Percentiles rank a stretch among this genome's conserved stretches.
These are phyloP conservation scores for Euclidium syriacum DNA, from an alignment of 345 rosid species.

Conservation along the genomic window DNA sequence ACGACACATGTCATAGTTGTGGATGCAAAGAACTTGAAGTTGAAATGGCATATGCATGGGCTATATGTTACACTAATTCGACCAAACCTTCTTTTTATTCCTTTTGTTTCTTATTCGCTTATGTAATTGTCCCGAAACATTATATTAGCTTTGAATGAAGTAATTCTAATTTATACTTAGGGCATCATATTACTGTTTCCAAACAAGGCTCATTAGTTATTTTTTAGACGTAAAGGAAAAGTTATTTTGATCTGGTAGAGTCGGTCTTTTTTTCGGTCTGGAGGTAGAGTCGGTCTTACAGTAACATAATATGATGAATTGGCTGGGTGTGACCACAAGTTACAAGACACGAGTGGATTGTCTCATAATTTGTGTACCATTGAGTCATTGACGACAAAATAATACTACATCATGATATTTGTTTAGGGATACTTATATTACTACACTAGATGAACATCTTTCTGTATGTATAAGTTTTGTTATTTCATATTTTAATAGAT, in stretches of 20 bases:
- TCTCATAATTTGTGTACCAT: background rate
- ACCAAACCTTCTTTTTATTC: slow-evolving; percentile 26
- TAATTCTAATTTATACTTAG: background rate
- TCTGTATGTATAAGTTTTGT: no score
- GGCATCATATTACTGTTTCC: background rate
- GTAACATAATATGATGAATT: background rate
- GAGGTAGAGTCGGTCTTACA: background rate
- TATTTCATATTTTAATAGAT: no score
- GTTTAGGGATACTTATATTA: no score
- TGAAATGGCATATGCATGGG: slow-evolving; percentile 64
- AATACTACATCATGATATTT: slow-evolving; percentile 3
- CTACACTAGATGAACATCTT: no score
- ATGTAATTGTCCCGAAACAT: background rate
- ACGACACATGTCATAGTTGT: slow-evolving; percentile 39
- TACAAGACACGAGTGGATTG: slow-evolving; percentile 1
- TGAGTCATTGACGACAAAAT: slow-evolving; percentile 6
- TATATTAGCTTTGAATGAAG: background rate
- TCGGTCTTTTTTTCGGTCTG: background rate
- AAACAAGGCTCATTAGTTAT: background rate
- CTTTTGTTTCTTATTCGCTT: slow-evolving; percentile 7
- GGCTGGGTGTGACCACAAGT: no score
- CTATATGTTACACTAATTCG: slow-evolving; percentile 42
- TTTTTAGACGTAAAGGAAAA: background rate
- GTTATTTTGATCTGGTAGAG: background rate
- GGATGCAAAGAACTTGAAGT: slow-evolving; percentile 32